phyloP scores from a whole-genome alignment of 192 early-diverging fungal genomes.

The Backusella macrospora region DNA sequence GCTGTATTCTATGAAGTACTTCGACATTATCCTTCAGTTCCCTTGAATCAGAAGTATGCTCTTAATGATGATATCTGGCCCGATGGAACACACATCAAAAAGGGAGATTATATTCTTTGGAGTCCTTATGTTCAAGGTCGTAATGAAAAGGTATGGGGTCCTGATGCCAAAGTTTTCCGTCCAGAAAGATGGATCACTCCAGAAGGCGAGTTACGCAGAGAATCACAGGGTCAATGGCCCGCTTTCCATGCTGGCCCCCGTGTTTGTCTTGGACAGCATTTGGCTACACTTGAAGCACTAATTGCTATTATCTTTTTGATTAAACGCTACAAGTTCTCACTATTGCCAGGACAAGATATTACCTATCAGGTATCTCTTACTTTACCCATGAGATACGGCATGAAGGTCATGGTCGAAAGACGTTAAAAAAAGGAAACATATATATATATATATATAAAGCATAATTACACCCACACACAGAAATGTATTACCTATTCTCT shows the following conservation, averaged over 20 bases:
- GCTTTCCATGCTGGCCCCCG: conserved; percentile 62
- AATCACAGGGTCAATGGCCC: conserved; percentile 52
- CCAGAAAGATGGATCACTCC: conserved; percentile 68
- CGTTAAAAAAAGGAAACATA: conserved; percentile 3
- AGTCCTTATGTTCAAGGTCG: conserved; percentile 57
- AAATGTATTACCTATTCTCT: not conserved
- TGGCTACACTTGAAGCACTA: conserved; percentile 50
- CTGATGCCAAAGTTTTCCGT: conserved; percentile 59
- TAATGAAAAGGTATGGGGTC: conserved; percentile 60
- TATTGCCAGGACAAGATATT: conserved; percentile 38
- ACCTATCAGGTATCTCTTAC: conserved; percentile 33
- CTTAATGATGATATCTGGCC: conserved; percentile 62
- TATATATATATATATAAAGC: not conserved
- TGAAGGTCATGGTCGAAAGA: conserved; percentile 35
- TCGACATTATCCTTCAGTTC: conserved; percentile 70
- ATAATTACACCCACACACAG: not conserved
- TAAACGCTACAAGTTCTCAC: conserved; percentile 41
- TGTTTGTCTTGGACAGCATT: conserved; percentile 38
- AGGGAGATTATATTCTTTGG: conserved; percentile 56
- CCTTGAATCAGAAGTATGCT: conserved; percentile 56
- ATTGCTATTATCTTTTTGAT: conserved; percentile 41
- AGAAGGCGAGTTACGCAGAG: conserved; percentile 37
- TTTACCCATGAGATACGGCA: conserved; percentile 37
- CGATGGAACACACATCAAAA: conserved; percentile 57
- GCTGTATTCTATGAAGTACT: conserved; percentile 56